A percentile compares a stretch with the other conserved stretches of the same genome.
Evolutionary conservation across 257 asterid species (phyloP).

Genomic region (Rhazya stricta): DNA sequence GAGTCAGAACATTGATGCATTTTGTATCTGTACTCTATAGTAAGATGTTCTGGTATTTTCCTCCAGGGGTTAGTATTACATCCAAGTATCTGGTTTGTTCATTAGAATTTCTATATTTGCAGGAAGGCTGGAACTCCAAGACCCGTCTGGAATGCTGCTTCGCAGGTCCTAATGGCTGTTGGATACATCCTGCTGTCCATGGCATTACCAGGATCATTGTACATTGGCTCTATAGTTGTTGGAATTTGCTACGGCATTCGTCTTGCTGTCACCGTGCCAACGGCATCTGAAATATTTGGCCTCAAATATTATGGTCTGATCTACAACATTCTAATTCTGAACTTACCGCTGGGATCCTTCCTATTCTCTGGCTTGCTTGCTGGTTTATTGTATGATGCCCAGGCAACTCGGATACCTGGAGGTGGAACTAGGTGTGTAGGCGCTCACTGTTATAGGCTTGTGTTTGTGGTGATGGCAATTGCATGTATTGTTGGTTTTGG

Average conservation of each 20-base stretch:
- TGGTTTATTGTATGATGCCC: conserved; percentile 32
- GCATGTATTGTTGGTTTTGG: conserved; percentile 39
- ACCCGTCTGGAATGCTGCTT: conserved; percentile 46
- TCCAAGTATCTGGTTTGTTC: too few relatives aligned
- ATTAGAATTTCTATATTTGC: neutral
- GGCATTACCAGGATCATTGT: conserved; percentile 45
- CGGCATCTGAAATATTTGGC: conserved; percentile 47
- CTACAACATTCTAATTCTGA: conserved; percentile 41
- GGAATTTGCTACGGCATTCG: conserved; percentile 48
- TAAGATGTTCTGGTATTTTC: too few relatives aligned
- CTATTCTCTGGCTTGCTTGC: conserved; percentile 51
- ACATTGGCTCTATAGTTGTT: conserved; percentile 38
- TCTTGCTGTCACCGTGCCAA: conserved; percentile 40
- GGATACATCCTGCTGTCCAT: conserved; percentile 37
- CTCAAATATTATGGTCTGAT: conserved; percentile 40
- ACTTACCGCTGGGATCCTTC: conserved; percentile 44
- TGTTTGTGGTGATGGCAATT: conserved; percentile 41
- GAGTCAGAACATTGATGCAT: too few relatives aligned
- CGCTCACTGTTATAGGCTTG: conserved; percentile 42
- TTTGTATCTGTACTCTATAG: too few relatives aligned
- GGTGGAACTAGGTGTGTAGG: conserved; percentile 43
- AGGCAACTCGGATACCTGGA: conserved; percentile 29
- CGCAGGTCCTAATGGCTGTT: conserved; percentile 41
- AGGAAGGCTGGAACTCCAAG: conserved; percentile 45
- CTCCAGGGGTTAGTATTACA: neutral